Conservation (phyloP, 1,284 basidiomycete species). For the Jaminaea rosea region DNA sequence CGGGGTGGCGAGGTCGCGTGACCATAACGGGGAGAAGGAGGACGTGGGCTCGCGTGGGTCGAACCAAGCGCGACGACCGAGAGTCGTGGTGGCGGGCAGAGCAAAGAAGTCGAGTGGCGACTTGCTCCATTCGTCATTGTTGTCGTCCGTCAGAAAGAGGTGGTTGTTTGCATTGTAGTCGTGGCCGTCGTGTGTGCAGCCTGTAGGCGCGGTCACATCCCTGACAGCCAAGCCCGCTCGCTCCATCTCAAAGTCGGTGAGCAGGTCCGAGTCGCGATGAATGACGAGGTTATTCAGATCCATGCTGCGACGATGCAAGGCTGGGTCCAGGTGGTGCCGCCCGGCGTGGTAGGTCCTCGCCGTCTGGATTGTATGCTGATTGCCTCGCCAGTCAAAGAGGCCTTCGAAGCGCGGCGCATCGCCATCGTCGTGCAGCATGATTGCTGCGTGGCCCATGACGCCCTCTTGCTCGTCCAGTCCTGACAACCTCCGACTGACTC, state of each 20-base stretch:
- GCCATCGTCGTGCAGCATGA: conserved; percentile 32
- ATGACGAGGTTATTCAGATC: conserved; percentile 17
- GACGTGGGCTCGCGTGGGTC: too few species aligned
- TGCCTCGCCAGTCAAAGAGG: conserved; percentile 33
- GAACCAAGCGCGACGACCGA: neutral
- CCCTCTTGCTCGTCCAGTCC: conserved; percentile 14
- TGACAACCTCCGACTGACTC: conserved; percentile 21
- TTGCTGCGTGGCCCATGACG: conserved; percentile 30
- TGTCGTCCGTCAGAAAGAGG: conserved; percentile 20
- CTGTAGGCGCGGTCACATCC: neutral
- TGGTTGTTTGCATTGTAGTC: conserved; percentile 29
- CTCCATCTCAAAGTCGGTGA: conserved; percentile 6
- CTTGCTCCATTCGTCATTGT: conserved; percentile 21
- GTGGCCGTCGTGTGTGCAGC: conserved; percentile 21
- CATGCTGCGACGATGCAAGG: conserved; percentile 12
- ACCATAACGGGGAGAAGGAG: neutral
- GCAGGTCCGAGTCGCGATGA: conserved; percentile 31
- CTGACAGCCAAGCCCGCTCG: neutral
- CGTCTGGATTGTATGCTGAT: conserved; percentile 27
- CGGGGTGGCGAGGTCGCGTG: conserved; percentile 7
- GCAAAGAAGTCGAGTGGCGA: conserved; percentile 29
- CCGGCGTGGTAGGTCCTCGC: conserved; percentile 17
- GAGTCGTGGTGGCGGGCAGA: neutral
- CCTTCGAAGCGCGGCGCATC: conserved; percentile 25
- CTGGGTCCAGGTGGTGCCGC: conserved; percentile 15